Conservation (phyloP, 192 early-diverging fungal species). For the Phlyctochytrium bullatum region DNA sequence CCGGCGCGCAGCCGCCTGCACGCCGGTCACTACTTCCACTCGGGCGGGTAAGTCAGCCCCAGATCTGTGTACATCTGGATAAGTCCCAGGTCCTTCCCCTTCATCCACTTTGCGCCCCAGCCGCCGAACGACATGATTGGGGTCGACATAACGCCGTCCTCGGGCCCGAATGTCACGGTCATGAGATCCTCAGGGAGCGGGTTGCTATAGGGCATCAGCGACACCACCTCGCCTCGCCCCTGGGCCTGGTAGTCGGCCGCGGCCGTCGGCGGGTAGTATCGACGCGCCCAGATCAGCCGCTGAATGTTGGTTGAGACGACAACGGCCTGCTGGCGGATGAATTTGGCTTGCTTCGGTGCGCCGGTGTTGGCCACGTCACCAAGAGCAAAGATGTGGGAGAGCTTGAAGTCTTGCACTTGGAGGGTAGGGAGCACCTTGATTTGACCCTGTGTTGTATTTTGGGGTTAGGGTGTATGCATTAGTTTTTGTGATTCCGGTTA, state of each 20-base stretch:
- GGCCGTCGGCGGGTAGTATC: constrained; percentile 4
- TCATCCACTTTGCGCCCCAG: constrained; percentile 20
- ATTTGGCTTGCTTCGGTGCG: constrained; percentile 35
- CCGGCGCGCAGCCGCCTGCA: no score
- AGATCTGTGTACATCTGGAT: constrained; percentile 4
- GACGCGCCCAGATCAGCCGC: constrained; percentile 6
- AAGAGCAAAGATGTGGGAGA: constrained; percentile 63
- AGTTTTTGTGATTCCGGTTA: neutral
- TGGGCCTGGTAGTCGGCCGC: constrained; percentile 10
- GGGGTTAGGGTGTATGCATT: neutral
- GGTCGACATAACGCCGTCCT: constrained; percentile 28
- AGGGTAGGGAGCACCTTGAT: constrained; percentile 44
- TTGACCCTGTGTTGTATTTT: neutral
- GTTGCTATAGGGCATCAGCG: constrained; percentile 15
- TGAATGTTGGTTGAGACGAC: constrained; percentile 31
- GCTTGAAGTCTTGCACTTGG: constrained; percentile 61
- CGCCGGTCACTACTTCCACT: constrained; percentile 6
- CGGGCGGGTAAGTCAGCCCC: neutral
- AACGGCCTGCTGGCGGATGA: constrained; percentile 13
- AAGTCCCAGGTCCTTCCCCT: constrained; percentile 21
- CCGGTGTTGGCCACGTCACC: constrained; percentile 66
- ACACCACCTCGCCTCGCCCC: neutral
- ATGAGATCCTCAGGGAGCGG: neutral
- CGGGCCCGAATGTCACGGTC: constrained; percentile 23
- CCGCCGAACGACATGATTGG: constrained; percentile 21